Base-by-base conservation (phyloP, 164 flowering plant species). In the Chloranthus sessilifolius region DNA sequence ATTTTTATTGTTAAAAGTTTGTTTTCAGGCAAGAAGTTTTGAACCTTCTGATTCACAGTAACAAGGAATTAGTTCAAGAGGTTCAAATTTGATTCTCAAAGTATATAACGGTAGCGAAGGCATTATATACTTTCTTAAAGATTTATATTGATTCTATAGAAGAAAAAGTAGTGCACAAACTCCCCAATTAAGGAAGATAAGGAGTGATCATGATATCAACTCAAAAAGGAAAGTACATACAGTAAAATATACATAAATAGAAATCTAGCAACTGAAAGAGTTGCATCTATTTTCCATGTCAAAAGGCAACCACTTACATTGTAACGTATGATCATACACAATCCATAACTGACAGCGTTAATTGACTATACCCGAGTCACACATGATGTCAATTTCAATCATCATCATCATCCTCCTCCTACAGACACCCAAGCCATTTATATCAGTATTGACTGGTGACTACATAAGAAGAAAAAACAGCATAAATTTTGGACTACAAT, bases 351-450 rank as follows among this genome's bases (percentile, higher is more conserved):
- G 22, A 30, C 26, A 21, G 20, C 22, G 22, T 27, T 27, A 26
- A 53, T 56, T 27, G 33, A 31, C 65, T 40, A 42, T 28, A 29
- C 19, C 51, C 47, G 34, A 30, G 21, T n/a, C 58, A 56, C 53
- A 53, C 22, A 53, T 29, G 15, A 17, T 11, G 40, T 33, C 27
- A 30, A 37, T 33, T 55, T 77, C 67, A 80, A 33, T 76, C 81
- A 10, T 71, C 78, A 12, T 73, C 78, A 0, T 79, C 79, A 2
- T 72, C 82, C 5, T 77, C 82, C 16, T 74, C 79, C 41, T 75
- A 50, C 50, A 51, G 25, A 29, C 8, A 43, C 7, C 14, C 35
- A 39, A 47, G 20, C 47, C 9, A 7, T 8, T 42, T 10, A 29
- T 5, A 23, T 62, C 16, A 62, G 34, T 15, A 28, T 7, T 27